These are phyloP conservation scores for Salix purpurea DNA, from an alignment of 345 rosid species.

Conservation along the genomic window DNA sequence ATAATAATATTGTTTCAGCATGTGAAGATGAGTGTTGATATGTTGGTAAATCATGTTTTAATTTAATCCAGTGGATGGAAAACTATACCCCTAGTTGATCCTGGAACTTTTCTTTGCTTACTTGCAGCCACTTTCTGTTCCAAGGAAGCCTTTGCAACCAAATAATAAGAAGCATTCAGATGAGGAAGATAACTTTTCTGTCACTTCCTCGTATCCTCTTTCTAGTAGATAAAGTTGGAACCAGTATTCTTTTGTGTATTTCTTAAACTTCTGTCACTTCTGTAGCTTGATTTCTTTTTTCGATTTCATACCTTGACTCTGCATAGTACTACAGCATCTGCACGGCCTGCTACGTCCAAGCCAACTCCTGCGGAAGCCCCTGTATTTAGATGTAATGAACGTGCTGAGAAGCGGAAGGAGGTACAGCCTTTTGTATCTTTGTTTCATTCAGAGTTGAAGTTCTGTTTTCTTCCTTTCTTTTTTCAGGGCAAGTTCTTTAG, in stretches of 20 bases:
- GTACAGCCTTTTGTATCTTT: slow-evolving; percentile 24
- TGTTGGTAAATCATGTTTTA: not conserved
- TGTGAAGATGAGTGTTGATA: not conserved
- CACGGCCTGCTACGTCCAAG: slow-evolving; percentile 43
- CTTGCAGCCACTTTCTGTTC: slow-evolving; percentile 30
- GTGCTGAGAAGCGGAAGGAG: slow-evolving; percentile 93
- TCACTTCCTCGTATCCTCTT: slow-evolving; percentile 27
- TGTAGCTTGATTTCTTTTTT: not conserved
- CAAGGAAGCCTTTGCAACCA: slow-evolving; percentile 57
- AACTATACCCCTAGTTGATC: not conserved
- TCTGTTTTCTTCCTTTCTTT: not conserved
- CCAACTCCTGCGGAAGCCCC: slow-evolving; percentile 73
- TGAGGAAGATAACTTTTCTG: slow-evolving; percentile 33
- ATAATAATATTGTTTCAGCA: not conserved
- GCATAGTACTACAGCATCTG: slow-evolving; percentile 58
- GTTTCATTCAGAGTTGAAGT: slow-evolving; percentile 1
- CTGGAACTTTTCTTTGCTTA: not conserved
- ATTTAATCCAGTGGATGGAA: not conserved
- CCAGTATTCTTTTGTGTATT: not conserved
- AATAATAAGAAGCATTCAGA: slow-evolving; percentile 61
- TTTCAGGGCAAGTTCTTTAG: not conserved
- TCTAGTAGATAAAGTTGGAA: not conserved
- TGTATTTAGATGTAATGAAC: slow-evolving; percentile 62
- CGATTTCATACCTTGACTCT: slow-evolving; percentile 48
- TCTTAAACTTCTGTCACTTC: not conserved